phyloP scores from a whole-genome alignment of 1,284 basidiomycete species.

The Kwoniella shivajii region DNA sequence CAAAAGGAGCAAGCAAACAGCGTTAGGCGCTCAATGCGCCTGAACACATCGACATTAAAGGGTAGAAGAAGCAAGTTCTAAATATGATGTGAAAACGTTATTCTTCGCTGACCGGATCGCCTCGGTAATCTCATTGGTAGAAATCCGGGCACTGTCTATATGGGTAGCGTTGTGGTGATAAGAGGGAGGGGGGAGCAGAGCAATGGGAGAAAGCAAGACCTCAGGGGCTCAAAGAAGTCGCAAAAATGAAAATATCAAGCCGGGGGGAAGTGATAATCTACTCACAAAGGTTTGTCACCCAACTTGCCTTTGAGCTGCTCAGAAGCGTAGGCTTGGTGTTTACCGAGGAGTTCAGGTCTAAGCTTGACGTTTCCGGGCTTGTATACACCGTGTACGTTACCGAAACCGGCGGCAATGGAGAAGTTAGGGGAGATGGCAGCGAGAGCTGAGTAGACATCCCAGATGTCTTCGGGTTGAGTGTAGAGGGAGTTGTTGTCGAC shows the following conservation, averaged over 20 bases:
- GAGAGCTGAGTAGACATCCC: slow-evolving; percentile 84
- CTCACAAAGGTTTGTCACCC: slow-evolving; percentile 77
- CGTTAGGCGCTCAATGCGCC: slow-evolving; percentile 20
- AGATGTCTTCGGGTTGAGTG: slow-evolving; percentile 97
- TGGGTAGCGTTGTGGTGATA: slow-evolving; percentile 38
- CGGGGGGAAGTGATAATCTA: slow-evolving; percentile 18
- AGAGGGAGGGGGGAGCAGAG: slow-evolving; percentile 3
- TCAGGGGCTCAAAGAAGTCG: not conserved
- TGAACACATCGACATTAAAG: slow-evolving; percentile 29
- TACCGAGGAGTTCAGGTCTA: slow-evolving; percentile 85
- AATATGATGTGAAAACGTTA: slow-evolving; percentile 36
- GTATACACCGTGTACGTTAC: slow-evolving; percentile 95
- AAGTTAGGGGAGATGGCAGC: slow-evolving; percentile 89
- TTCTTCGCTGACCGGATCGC: slow-evolving; percentile 53
- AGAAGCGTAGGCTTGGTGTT: slow-evolving; percentile 83
- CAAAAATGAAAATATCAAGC: not conserved
- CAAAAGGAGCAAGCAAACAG: slow-evolving; percentile 37
- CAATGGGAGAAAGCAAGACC: slow-evolving; percentile 4
- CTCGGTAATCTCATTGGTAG: slow-evolving; percentile 42
- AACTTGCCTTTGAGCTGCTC: slow-evolving; percentile 67
- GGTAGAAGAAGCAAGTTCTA: slow-evolving; percentile 52
- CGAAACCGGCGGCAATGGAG: slow-evolving; percentile 88
- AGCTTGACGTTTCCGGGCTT: slow-evolving; percentile 93
- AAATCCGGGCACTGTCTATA: slow-evolving; percentile 51
- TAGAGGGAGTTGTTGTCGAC: slow-evolving; percentile 94